Conservation (phyloP, 1,284 basidiomycete species). For the Ustilago cynodontis region DNA sequence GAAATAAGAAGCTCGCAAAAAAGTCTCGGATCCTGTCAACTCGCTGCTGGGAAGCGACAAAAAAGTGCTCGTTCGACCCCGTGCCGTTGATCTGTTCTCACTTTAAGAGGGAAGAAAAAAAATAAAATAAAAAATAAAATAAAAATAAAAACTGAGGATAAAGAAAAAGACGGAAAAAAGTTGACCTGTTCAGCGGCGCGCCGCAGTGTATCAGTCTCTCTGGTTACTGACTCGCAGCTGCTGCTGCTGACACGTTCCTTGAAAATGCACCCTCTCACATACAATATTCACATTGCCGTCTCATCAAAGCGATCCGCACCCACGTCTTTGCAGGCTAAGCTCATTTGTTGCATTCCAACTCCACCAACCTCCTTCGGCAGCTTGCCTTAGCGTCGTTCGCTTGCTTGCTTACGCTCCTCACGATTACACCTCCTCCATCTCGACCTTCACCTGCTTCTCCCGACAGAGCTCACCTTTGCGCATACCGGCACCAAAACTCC, state of each 20-base stretch:
- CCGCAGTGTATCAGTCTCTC: not conserved
- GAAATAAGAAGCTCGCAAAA: not conserved
- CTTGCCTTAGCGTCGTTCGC: not conserved
- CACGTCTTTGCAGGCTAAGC: conserved; percentile 1
- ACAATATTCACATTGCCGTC: conserved; percentile 1
- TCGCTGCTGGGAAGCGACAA: conserved; percentile 2
- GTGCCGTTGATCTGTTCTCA: not conserved
- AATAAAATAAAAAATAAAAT: not conserved
- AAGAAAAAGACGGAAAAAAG: conserved; percentile 7
- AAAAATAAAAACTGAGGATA: not conserved
- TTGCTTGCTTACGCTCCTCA: not conserved
- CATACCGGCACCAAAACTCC: not conserved
- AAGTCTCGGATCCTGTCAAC: not conserved
- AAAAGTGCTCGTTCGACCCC: no score
- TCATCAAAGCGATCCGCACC: conserved; percentile 15
- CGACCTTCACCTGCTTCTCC: not conserved
- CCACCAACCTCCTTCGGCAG: not conserved
- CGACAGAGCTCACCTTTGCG: not conserved
- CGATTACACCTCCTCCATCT: not conserved
- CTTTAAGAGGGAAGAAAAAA: no score
- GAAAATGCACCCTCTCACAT: not conserved
- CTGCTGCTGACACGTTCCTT: conserved; percentile 4
- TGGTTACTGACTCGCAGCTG: not conserved
- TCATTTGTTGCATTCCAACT: conserved; percentile 6
- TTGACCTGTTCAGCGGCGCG: not conserved